Percentiles rank a stretch among this genome's conserved stretches.
Conservation (phyloP, 257 asterid genomes). For the Nicotiana tabacum region DNA sequence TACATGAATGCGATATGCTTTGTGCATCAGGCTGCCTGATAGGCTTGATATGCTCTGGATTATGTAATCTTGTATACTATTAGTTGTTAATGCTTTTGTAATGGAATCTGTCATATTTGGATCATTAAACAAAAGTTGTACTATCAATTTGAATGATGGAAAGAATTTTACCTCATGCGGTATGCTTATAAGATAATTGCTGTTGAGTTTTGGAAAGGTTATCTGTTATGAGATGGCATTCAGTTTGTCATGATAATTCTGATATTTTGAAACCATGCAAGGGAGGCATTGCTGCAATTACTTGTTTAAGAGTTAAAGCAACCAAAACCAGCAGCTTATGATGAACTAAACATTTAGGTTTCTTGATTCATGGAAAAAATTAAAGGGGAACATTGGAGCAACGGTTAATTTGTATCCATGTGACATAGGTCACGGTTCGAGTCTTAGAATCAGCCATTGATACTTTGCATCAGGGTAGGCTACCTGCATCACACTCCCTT, state of each 20-base stretch:
- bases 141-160: background rate
- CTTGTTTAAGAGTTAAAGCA: background rate
- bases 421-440: too few relatives aligned
- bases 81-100: background rate
- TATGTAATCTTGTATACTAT: background rate
- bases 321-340: too few relatives aligned
- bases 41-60: background rate
- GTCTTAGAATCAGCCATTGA: too few relatives aligned
- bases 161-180: background rate
- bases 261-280: background rate
- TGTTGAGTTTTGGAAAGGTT: background rate
- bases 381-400: too few relatives aligned
- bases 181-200: background rate
- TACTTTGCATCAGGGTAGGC: too few relatives aligned
- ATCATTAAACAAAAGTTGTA: background rate
- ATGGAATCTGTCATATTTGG: background rate
- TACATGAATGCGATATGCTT: too few relatives aligned
- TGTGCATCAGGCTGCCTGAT: background rate
- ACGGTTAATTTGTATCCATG: too few relatives aligned
- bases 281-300: background rate
- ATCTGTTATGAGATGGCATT: background rate
- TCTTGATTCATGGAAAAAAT: background rate
- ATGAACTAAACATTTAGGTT: background rate
- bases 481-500: too few relatives aligned
- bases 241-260: background rate